A percentile compares a stretch with the other conserved stretches of the same genome.
Evolutionary conservation across 2,329 filamentous ascomycete genomes (phyloP).

Genomic region (Beauveria australis): DNA sequence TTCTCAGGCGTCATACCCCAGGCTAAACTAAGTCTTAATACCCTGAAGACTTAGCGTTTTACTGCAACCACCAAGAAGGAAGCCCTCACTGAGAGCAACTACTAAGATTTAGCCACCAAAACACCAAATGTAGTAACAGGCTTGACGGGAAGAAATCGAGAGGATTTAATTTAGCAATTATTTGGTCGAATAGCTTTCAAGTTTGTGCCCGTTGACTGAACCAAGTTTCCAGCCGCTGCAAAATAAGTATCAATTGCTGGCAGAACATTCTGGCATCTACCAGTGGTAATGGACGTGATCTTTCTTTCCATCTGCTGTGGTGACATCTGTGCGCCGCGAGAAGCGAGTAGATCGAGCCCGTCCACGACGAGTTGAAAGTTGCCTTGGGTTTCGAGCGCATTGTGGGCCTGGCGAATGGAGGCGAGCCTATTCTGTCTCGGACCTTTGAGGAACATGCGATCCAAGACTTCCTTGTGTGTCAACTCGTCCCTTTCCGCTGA

Average conservation of each 20-base stretch:
- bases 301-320: background rate
- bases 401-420: background rate
- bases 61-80: background rate
- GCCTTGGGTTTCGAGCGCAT: background rate
- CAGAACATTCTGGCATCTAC: background rate
- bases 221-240: background rate
- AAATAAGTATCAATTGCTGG: background rate
- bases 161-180: background rate
- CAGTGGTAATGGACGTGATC: background rate
- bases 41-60: no score
- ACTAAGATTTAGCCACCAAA: background rate
- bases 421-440: background rate
- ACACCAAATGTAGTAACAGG: background rate
- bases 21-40: no score
- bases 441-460: background rate
- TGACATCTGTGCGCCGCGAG: background rate
- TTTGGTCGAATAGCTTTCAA: background rate
- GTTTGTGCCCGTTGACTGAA: background rate
- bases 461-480: background rate
- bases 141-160: background rate
- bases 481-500: background rate
- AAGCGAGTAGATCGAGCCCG: background rate
- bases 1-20: no score
- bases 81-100: background rate
- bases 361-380: background rate